Evolutionary conservation across 208 protist genomes (phyloP).

Genomic region (Leishmania mexicana): DNA sequence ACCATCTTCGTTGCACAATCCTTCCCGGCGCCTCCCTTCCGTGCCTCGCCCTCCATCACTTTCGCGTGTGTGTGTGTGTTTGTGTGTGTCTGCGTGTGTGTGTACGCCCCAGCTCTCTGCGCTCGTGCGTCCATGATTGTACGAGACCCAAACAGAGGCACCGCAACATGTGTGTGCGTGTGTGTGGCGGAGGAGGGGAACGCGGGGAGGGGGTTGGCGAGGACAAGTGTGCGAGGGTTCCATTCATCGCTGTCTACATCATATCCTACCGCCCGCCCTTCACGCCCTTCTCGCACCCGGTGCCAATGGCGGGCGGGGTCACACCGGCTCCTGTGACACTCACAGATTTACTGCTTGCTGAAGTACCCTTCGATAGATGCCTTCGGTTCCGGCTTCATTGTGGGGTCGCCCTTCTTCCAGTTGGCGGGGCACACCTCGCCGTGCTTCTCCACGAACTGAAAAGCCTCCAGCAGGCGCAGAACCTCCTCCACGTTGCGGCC

Average conservation of each 20-base stretch:
- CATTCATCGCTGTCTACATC: neutral
- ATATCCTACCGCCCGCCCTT: neutral
- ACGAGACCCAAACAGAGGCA: too few relatives aligned
- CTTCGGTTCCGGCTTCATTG: slow-evolving; percentile 95
- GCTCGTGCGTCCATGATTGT: too few relatives aligned
- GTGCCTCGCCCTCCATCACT: neutral
- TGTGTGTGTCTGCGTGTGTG: neutral
- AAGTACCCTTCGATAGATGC: slow-evolving; percentile 91
- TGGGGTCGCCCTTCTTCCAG: slow-evolving; percentile 90
- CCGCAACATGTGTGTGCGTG: too few relatives aligned
- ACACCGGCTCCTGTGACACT: neutral
- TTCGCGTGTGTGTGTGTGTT: too few relatives aligned
- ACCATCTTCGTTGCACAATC: neutral
- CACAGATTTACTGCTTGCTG: slow-evolving; percentile 21
- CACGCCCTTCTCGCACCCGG: neutral
- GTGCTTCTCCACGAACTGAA: slow-evolving; percentile 95
- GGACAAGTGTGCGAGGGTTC: neutral
- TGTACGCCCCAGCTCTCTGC: neutral
- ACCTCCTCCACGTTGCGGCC: slow-evolving; percentile 95
- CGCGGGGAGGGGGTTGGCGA: too few relatives aligned
- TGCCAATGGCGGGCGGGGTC: neutral
- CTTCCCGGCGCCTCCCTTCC: neutral
- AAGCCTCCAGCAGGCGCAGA: slow-evolving; percentile 95
- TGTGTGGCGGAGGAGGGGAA: too few relatives aligned
- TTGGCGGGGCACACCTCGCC: slow-evolving; percentile 96